Evolutionary conservation across 2,329 filamentous ascomycete genomes (phyloP), one percentile per base, ranked within the genome.

Genomic region (Coleophoma cylindrospora): DNA sequence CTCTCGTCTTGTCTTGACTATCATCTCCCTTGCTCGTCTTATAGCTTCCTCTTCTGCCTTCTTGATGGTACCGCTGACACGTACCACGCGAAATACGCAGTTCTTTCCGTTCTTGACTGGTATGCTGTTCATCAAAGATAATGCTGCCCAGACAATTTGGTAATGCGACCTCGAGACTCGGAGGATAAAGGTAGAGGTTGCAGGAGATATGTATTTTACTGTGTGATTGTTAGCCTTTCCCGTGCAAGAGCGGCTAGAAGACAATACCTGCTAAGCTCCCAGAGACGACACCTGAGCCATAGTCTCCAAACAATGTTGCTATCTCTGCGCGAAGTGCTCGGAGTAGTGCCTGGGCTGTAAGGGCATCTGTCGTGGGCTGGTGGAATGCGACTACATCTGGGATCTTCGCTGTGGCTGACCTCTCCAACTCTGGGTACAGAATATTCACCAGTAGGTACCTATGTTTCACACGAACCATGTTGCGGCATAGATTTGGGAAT

Each of bases 361-460:
- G 75, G 14, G 79, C 76, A 63, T 87, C 81, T 2, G 85, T 80
- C 3, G 87, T 95, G 0, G 92, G 91, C 45, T 86, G 83, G 66
- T 91, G 86, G 69, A 95, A 86, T 48, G 84, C 75, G 27, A 97
- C 72, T 51, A 87, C 43, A 72, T 81, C 68, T 64, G 87, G 68
- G 63, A 77, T 59, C 58, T 70, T 66, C 34, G 64, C 45, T 53
- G 60, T 52, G 43, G 49, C 38, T 11, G 33, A 43, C 17, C 58
- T 56, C 57, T 43, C 63, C 54, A 53, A 61, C 62, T 83, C 77
- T 0, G 91, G 90, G 63, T 96, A 96, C 43, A 97, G 77, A 57
- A 97, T 91, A 66, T 95, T 89, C 54, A 97, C 82, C n/a, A 97
- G 83, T 15, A 99, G 80, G 68, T 99, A 99, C 62, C 94, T 86